A percentile compares a stretch with the other conserved stretches of the same genome.
Conservation (phyloP, 2,329 filamentous ascomycete species). For the Cordyceps tenuipes region DNA sequence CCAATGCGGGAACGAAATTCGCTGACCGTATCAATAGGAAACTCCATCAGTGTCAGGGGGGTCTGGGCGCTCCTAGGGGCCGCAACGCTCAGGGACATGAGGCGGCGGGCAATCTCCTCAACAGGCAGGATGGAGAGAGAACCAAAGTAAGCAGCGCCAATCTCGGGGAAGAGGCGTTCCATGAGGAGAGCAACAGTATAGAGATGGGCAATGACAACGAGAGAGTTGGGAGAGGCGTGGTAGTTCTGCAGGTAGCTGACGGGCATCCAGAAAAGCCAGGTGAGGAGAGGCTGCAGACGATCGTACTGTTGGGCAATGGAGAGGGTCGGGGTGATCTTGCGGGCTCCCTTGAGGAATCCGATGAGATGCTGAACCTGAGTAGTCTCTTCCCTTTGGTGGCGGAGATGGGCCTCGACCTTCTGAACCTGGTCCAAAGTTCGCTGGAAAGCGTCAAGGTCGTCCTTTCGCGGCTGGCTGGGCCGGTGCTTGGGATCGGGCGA, state of each 20-base stretch:
- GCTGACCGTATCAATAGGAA: constrained; percentile 59
- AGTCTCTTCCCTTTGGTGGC: constrained; percentile 60
- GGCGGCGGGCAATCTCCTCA: constrained; percentile 73
- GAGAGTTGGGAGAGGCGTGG: constrained; percentile 64
- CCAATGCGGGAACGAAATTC: constrained; percentile 64
- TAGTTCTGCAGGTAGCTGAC: constrained; percentile 73
- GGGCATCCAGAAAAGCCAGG: constrained; percentile 95
- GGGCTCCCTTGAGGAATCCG: constrained; percentile 63
- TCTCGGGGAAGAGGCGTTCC: constrained; percentile 85
- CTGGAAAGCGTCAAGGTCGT: constrained; percentile 62
- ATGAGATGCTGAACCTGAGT: constrained; percentile 62
- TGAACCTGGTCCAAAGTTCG: constrained; percentile 58
- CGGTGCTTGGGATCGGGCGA: constrained; percentile 55
- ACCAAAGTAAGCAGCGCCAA: constrained; percentile 82
- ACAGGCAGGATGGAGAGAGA: constrained; percentile 72
- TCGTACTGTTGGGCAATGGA: constrained; percentile 81
- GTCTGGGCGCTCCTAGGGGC: constrained; percentile 49
- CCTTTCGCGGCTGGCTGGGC: constrained; percentile 55
- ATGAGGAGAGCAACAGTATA: constrained; percentile 82
- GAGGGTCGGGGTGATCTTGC: constrained; percentile 60
- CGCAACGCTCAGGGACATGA: constrained; percentile 59
- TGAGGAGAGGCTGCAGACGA: constrained; percentile 76
- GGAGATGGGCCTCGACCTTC: constrained; percentile 59
- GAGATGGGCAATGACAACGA: constrained; percentile 82
- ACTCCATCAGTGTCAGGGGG: constrained; percentile 61